Percentiles rank a stretch among this genome's conserved stretches.
Evolutionary conservation across 2,329 filamentous ascomycete species (phyloP).

Genomic region (Colletotrichum sp.): DNA sequence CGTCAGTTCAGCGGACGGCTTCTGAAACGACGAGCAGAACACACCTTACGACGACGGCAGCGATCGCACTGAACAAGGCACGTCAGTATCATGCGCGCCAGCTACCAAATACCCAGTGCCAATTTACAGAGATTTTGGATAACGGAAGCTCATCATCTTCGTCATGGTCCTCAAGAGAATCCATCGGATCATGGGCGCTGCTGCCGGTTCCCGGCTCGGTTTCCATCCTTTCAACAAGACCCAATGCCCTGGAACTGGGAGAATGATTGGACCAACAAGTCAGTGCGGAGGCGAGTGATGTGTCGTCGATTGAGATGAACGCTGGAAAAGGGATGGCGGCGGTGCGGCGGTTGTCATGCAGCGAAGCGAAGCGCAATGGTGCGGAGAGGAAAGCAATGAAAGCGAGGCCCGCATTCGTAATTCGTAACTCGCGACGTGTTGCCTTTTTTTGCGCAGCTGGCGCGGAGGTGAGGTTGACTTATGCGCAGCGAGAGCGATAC

Average conservation of each 20-base stretch:
- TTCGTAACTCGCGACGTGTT: background rate
- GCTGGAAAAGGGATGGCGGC: background rate
- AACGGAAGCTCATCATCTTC: background rate
- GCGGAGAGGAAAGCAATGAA: background rate
- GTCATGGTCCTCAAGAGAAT: background rate
- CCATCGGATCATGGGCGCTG: background rate
- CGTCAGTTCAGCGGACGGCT: background rate
- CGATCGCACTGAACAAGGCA: conserved; percentile 1
- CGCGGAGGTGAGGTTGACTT: background rate
- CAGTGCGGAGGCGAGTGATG: background rate
- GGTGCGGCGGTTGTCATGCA: background rate
- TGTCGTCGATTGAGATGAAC: background rate
- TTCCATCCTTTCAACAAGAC: background rate
- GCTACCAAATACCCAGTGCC: background rate
- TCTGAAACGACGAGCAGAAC: background rate
- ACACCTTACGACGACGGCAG: conserved; percentile 13
- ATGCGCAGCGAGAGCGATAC: background rate
- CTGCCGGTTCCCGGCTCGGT: background rate
- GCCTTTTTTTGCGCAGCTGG: background rate
- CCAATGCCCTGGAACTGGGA: background rate
- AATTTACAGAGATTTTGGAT: background rate
- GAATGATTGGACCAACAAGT: background rate
- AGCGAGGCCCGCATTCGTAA: background rate
- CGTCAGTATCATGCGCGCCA: background rate
- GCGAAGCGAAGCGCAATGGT: background rate